Base-by-base conservation (phyloP, 306 rosid species). In the Prosopis cineraria region DNA sequence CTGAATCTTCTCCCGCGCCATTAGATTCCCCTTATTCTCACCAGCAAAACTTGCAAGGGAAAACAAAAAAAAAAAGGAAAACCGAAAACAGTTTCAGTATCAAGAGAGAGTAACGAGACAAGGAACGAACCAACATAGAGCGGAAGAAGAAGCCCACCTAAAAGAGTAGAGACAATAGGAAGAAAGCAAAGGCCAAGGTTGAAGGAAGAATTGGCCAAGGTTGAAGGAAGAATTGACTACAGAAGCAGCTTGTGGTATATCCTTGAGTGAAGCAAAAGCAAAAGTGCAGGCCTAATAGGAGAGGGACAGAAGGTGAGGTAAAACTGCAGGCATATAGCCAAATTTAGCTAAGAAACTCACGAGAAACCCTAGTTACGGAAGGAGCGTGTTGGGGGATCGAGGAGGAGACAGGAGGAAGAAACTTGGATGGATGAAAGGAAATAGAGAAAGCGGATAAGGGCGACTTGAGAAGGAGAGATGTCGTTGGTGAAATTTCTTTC, bases 1-100 rank as follows among this genome's bases (percentile, higher is more conserved):
- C 98, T 92, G 90, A 85, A 93, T 93, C 91, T 90, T 95, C 86
- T 92, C 99, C 84, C 97, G 80, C 55, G 96, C 96, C 99, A 95
- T 94, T 29, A 30, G 39, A n/a, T 33, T 50, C 29, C 24, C 50
- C 59, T 64, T 41, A 72, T 52, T 64, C 75, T 67, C 37, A 29
- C 76, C 50, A 12, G 36, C 65, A 39, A 66, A 60, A 29, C 36
- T 36, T 10, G 6, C 6, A 68, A 29, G n/a, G n/a, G n/a, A n/a
- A n/a, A n/a, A 12, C 2, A 8, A n/a, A 63, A 36, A 8, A 62
- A 68, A 65, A 1, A 50, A n/a, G n/a, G n/a, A n/a, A 48, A n/a
- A 31, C 68, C 10, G 44, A 16, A 3, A 62, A 55, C 34, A 68
- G 63, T 63, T 60, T 72, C 68, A 74, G 68, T 48, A n/a, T 34